phyloP scores from a whole-genome alignment of 176 grass and related monocot genomes.

The Microstegium vimineum region DNA sequence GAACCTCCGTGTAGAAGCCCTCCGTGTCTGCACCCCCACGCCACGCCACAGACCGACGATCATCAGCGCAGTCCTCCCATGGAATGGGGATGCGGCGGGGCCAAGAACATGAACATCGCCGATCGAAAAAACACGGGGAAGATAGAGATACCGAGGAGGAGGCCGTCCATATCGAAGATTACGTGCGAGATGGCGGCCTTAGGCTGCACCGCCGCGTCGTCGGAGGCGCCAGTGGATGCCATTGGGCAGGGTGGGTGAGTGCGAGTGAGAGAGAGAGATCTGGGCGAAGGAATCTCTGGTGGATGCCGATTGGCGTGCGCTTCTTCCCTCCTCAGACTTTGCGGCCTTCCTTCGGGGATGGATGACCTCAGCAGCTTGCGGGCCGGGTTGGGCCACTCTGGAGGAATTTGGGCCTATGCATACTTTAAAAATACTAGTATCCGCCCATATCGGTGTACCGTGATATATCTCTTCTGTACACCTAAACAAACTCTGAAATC shows the following conservation, averaged over 20 bases:
- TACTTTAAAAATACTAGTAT: too few relatives aligned
- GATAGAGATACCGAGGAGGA: slow-evolving; percentile 58
- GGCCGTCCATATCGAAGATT: slow-evolving; percentile 96
- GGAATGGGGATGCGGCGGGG: background rate
- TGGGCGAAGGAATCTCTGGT: background rate
- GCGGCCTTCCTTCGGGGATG: too few relatives aligned
- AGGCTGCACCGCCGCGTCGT: background rate
- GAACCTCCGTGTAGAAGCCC: slow-evolving; percentile 89
- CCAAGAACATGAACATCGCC: background rate
- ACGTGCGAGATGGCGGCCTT: slow-evolving; percentile 58
- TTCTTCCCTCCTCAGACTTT: background rate
- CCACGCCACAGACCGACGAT: background rate
- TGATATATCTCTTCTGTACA: too few relatives aligned
- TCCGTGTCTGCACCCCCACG: slow-evolving; percentile 61
- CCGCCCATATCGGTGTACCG: too few relatives aligned
- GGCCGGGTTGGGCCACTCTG: too few relatives aligned
- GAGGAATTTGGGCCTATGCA: too few relatives aligned
- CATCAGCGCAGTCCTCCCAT: background rate
- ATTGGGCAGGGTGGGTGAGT: background rate
- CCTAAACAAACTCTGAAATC: too few relatives aligned
- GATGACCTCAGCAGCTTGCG: too few relatives aligned
- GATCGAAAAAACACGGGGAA: background rate
- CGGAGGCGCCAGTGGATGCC: slow-evolving; percentile 24
- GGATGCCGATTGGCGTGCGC: background rate
- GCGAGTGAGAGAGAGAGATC: slow-evolving; percentile 13